Percentiles rank a stretch among this genome's conserved stretches.
Evolutionary conservation across 1,139 yeast species (phyloP).

Genomic region (Eremothecium sinecaudum): DNA sequence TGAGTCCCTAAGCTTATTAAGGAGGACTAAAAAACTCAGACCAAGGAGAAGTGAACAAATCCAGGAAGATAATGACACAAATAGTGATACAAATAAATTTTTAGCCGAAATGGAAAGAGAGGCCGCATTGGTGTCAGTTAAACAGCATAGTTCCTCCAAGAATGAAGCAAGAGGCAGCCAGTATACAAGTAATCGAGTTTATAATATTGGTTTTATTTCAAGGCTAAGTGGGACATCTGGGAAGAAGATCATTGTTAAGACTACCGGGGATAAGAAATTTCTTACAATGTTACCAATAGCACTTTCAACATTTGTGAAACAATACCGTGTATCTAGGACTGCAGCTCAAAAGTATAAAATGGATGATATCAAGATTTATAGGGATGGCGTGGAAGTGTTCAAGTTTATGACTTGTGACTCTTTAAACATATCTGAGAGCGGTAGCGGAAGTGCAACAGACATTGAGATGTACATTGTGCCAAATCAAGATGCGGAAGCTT

Average conservation of each 20-base stretch:
- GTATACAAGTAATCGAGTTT: conserved; percentile 15
- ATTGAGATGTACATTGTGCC: conserved; percentile 21
- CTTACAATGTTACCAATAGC: conserved; percentile 24
- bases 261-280: conserved; percentile 24
- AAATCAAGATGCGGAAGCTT: conserved; percentile 15
- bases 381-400: conserved; percentile 25
- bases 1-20: neutral
- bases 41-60: neutral
- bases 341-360: conserved; percentile 15
- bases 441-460: conserved; percentile 10
- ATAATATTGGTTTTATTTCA: conserved; percentile 23
- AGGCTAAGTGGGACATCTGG: conserved; percentile 23
- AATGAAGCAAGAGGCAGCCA: conserved; percentile 1
- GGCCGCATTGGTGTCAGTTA: conserved; percentile 1
- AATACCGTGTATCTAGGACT: conserved; percentile 15
- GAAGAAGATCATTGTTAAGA: conserved; percentile 24
- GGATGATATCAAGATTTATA: conserved; percentile 21
- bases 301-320: conserved; percentile 18
- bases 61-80: conserved; percentile 2
- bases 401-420: conserved; percentile 30
- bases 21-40: conserved; percentile 2
- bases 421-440: conserved; percentile 19
- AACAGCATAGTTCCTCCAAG: neutral
- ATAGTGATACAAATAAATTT: conserved; percentile 5
- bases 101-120: conserved; percentile 4